Conservation (phyloP, 345 rosid species). For the Eucalyptus polyanthemos region DNA sequence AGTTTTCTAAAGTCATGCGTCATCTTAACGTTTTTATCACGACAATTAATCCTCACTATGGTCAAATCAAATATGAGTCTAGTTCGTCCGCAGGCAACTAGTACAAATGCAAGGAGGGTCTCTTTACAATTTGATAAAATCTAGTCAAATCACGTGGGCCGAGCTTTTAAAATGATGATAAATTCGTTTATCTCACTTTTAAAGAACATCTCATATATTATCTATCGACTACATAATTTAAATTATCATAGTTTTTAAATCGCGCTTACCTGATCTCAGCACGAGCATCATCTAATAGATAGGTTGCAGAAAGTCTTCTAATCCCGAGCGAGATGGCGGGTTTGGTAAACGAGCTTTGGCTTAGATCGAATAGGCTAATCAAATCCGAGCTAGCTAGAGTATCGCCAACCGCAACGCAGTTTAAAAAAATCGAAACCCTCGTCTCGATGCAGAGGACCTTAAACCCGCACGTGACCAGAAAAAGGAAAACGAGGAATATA, state of each 20-base stretch:
- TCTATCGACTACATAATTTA: fast-evolving
- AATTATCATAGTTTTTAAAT: not conserved
- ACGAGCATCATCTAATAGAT: too few species aligned
- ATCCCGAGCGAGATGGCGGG: not conserved
- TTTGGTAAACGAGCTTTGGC: not conserved
- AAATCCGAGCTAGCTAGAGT: not conserved
- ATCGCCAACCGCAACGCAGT: not conserved
- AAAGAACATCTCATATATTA: fast-evolving
- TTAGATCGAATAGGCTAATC: not conserved
- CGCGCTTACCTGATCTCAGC: not conserved
- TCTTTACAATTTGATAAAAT: not conserved
- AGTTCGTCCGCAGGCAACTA: fast-evolving
- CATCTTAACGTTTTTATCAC: not conserved
- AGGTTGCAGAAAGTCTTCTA: not conserved
- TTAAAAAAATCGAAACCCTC: not conserved
- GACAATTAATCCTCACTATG: not conserved
- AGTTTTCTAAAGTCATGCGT: not conserved
- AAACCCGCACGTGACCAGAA: not conserved
- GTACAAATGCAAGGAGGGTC: not conserved
- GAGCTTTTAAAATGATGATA: not conserved
- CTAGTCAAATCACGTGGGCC: not conserved
- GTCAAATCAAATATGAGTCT: not conserved
- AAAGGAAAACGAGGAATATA: fast-evolving
- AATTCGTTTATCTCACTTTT: not conserved
- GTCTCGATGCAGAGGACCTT: not conserved